Evolutionary conservation across 192 early-diverging fungal genomes (phyloP).

Genomic region (Radiomyces spectabilis): DNA sequence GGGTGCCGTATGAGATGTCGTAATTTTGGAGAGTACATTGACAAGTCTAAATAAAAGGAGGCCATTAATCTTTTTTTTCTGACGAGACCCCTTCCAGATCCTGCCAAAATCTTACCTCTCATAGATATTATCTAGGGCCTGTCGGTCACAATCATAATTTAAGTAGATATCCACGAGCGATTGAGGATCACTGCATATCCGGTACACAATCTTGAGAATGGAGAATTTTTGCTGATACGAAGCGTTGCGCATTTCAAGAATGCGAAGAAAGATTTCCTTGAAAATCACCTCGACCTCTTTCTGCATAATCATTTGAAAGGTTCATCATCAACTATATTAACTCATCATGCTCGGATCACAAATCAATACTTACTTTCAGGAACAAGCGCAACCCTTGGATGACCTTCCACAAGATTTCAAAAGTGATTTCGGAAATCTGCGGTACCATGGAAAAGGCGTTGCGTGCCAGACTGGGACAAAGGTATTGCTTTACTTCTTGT

Average conservation of each 20-base stretch:
- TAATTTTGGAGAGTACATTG: slow-evolving; percentile 56
- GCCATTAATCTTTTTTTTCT: not conserved
- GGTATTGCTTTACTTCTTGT: slow-evolving; percentile 78
- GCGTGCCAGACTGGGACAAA: slow-evolving; percentile 74
- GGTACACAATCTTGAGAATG: slow-evolving; percentile 60
- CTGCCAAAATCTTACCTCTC: slow-evolving; percentile 44
- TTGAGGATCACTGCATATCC: slow-evolving; percentile 65
- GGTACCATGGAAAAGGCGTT: slow-evolving; percentile 74
- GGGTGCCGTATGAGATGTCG: slow-evolving; percentile 29
- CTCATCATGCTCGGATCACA: not conserved
- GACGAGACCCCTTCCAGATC: not conserved
- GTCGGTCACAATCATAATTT: slow-evolving; percentile 88
- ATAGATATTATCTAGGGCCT: slow-evolving; percentile 83
- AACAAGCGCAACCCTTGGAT: slow-evolving; percentile 59
- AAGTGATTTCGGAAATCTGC: slow-evolving; percentile 73
- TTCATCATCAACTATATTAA: too few relatives aligned
- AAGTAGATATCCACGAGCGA: slow-evolving; percentile 87
- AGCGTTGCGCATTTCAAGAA: slow-evolving; percentile 69
- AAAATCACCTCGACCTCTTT: slow-evolving; percentile 87
- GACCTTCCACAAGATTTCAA: slow-evolving; percentile 79
- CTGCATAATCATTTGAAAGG: slow-evolving; percentile 34
- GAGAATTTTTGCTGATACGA: slow-evolving; percentile 63
- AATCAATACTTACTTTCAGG: slow-evolving; percentile 52
- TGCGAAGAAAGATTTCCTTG: slow-evolving; percentile 84
- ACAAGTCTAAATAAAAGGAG: slow-evolving; percentile 43